Evolutionary conservation across 78 protist genomes (phyloP), one percentile per base, ranked within the genome.

Genomic region (Salpingoeca rosetta): DNA sequence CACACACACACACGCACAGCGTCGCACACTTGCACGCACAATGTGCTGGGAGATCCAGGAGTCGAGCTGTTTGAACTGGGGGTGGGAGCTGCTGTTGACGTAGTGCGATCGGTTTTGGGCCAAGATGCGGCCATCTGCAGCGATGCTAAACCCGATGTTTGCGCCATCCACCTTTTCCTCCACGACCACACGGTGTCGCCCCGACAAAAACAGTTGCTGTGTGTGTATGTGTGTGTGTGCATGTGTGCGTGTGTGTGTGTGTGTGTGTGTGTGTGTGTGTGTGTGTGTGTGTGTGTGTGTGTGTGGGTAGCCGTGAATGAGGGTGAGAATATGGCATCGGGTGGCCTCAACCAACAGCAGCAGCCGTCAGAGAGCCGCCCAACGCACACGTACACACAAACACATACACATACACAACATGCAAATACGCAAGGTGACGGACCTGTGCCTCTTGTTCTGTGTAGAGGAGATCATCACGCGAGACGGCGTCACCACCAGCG

Each of bases 101-200:
- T 51, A 87, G 84, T 87, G 90, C 27, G 84, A 39, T 0, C 90
- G 83, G 65, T 87, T 87, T 75, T 87, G 90, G 22, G 38, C 22
- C 25, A 27, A 87, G 12, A 87, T 2, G 22, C n/a, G 44, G 0
- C 80, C 40, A 10, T 56, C 76, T 10, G 51, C 37, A n/a, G 1
- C 80, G 28, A 72, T 2, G n/a, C 51, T 40, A 72, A 87, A 1
- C 37, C 90, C 90, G 43, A 87, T 82, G 36, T 87, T 87, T 0
- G 90, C 86, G 39, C 90, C 90, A 44, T 87, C 90, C 17, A 87
- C 82, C 77, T 87, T 87, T 78, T 87, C 90, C 75, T 87, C 84
- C 1, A 41, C 78, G 3, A 40, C 2, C 35, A 86, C 75, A 22
- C 1, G 26, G 38, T 76, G 51, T n/a, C n/a, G n/a, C n/a, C n/a